Evolutionary conservation across 805 yeast genomes (phyloP).

Genomic region (Candida takata): DNA sequence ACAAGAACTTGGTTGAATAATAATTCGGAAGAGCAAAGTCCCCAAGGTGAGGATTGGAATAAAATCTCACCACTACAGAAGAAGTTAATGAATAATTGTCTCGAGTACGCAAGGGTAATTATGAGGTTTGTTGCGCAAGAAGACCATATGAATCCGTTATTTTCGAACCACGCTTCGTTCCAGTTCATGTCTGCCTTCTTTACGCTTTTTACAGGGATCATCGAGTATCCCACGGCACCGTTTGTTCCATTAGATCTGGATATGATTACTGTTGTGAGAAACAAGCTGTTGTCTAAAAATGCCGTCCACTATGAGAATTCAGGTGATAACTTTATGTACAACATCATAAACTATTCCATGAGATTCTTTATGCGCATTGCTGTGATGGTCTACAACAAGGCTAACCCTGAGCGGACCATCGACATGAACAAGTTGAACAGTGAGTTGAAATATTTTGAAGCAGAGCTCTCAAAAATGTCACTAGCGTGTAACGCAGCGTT

Average conservation of each 20-base stretch:
- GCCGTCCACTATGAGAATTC: neutral
- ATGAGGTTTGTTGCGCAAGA: conserved; percentile 7
- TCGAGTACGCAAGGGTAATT: conserved; percentile 17
- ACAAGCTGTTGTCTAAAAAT: conserved; percentile 3
- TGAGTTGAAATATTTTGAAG: conserved; percentile 5
- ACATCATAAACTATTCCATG: conserved; percentile 10
- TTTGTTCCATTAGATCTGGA: conserved; percentile 11
- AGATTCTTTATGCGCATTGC: conserved; percentile 19
- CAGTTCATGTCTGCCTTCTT: conserved; percentile 21
- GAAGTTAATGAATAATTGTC: conserved; percentile 3
- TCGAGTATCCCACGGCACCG: conserved; percentile 17
- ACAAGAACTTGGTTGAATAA: conserved; percentile 17
- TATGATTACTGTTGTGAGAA: conserved; percentile 7
- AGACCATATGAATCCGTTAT: conserved; percentile 5
- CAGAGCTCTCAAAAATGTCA: conserved; percentile 1
- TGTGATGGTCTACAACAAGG: conserved; percentile 15
- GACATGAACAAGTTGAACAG: conserved; percentile 2
- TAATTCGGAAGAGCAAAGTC: too few relatives aligned
- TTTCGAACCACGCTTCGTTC: conserved; percentile 12
- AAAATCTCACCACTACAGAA: conserved; percentile 3
- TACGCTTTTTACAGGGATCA: conserved; percentile 17
- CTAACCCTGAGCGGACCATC: conserved; percentile 2
- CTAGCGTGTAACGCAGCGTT: conserved; percentile 1
- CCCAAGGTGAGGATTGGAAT: neutral
- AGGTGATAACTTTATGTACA: conserved; percentile 6